Conservation (phyloP, 768 basidiomycete species). For the Kwoniella mangroviensis region DNA sequence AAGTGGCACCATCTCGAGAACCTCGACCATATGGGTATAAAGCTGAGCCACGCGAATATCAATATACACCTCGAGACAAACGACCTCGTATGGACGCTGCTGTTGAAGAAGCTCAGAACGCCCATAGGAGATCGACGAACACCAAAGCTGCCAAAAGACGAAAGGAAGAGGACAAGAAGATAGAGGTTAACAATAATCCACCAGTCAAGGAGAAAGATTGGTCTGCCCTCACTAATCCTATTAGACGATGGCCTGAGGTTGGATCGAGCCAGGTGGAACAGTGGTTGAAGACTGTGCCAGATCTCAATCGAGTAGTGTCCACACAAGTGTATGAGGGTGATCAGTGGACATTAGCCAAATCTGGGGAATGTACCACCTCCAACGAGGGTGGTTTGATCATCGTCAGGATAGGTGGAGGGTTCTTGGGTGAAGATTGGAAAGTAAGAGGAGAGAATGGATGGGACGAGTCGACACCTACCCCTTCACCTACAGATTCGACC, state of each 20-base stretch:
- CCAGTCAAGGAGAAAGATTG: constrained; percentile 27
- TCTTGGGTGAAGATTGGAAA: constrained; percentile 41
- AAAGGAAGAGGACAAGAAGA: constrained; percentile 36
- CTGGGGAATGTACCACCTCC: constrained; percentile 10
- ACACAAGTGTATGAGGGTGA: constrained; percentile 39
- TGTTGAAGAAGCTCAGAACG: constrained; percentile 41
- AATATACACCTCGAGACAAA: constrained; percentile 39
- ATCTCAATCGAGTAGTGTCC: constrained; percentile 31
- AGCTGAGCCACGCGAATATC: constrained; percentile 40
- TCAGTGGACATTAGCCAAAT: constrained; percentile 37
- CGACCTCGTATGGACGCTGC: constrained; percentile 51
- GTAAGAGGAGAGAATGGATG: constrained; percentile 49
- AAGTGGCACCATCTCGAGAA: constrained; percentile 47
- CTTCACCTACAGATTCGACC: background rate
- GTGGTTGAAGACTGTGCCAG: constrained; percentile 42
- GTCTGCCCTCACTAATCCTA: constrained; percentile 26
- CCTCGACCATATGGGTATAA: constrained; percentile 51
- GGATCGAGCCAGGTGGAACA: constrained; percentile 41
- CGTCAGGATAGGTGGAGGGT: constrained; percentile 42
- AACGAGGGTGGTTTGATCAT: constrained; percentile 41
- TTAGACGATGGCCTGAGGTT: constrained; percentile 40
- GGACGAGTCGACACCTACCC: constrained; percentile 32
- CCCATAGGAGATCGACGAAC: constrained; percentile 33
- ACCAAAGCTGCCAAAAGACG: constrained; percentile 32
- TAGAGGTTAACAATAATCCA: background rate